Base-by-base conservation (phyloP, 805 yeast species). In the Suhomyces faveliae region DNA sequence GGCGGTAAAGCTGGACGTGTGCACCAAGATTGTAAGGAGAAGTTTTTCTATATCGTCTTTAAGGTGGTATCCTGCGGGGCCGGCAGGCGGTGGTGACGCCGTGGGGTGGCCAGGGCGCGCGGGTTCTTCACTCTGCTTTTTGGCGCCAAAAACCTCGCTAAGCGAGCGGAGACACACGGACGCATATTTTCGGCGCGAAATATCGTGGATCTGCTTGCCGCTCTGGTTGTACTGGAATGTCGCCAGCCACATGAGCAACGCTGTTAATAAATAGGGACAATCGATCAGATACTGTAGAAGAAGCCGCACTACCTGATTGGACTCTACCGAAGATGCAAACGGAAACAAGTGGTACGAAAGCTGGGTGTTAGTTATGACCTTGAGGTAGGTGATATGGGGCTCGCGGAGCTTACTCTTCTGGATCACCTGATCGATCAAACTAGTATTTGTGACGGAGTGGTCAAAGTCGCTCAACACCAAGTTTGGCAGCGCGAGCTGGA, bases 301-400 rank as follows among this genome's bases (percentile, higher is more conserved):
- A 19, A 63, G 48, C 40, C 60, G 59, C 17, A 67, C 61, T 20
- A 65, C 73, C 45, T 63, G 70, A 52, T 71, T 71, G 25, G 58
- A 49, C 42, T 66, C 73, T 10, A 66, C 56, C 42, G 65, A 62
- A 13, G 64, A 53, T 1, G 74, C 73, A 56, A 68, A 70, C 7
- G 77, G 77, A 48, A 65, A 70, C 17, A 71, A 43, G 39, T 62
- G 66, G 48, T 48, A 64, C 35, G 66, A 59, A n/a, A 68, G 49
- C n/a, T 60, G 60, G 7, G 70, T 61, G 35, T 52, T 52, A 13
- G 67, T 58, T 33, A 71, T 56, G 11, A 58, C 51, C 35, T 63
- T 58, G 33, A 71, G 54, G 49, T 71, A 71, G n/a, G 55, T 51
- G 21, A 57, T 53, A 58, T 71, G 71, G 6, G 67, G 64, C 3